Evolutionary conservation across 768 basidiomycete species (phyloP).

Genomic region (Tylopilus sp.): DNA sequence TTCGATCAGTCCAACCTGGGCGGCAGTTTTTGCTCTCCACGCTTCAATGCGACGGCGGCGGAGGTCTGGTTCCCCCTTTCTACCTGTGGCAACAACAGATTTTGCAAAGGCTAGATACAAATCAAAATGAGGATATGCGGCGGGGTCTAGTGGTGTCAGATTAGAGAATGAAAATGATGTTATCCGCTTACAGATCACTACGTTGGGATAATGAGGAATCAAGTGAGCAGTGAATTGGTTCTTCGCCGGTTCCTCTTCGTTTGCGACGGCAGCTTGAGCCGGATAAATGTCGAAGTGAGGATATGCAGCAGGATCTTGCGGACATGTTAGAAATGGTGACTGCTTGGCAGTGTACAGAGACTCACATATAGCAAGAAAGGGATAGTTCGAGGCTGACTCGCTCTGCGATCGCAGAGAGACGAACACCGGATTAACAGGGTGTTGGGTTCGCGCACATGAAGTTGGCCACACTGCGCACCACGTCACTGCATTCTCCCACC

Average conservation of each 20-base stretch:
- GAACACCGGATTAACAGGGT: neutral
- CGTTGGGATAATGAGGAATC: conserved; percentile 31
- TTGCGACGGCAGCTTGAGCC: neutral
- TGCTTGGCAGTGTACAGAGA: neutral
- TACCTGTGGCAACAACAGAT: neutral
- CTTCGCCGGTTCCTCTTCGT: neutral
- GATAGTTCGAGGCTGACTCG: conserved; percentile 18
- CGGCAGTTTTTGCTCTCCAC: conserved; percentile 17
- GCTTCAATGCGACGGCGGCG: conserved; percentile 11
- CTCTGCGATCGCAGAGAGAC: conserved; percentile 3
- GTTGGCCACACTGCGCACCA: conserved; percentile 22
- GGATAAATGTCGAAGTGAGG: conserved; percentile 43
- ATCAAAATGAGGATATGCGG: conserved; percentile 21
- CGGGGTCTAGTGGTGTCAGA: conserved; percentile 19
- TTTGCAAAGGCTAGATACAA: conserved; percentile 15
- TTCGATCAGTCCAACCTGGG: conserved; percentile 21
- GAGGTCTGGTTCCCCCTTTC: conserved; percentile 4
- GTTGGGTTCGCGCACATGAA: neutral
- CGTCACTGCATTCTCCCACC: conserved; percentile 14
- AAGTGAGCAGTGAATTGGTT: neutral
- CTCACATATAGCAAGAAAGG: conserved; percentile 29
- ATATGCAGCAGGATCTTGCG: conserved; percentile 38
- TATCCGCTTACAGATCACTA: conserved; percentile 33
- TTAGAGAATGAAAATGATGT: neutral
- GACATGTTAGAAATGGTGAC: conserved; percentile 16